These are phyloP conservation scores for Bipolaris zeicola DNA, from an alignment of 2,329 filamentous ascomycete genomes.

Conservation along the genomic window DNA sequence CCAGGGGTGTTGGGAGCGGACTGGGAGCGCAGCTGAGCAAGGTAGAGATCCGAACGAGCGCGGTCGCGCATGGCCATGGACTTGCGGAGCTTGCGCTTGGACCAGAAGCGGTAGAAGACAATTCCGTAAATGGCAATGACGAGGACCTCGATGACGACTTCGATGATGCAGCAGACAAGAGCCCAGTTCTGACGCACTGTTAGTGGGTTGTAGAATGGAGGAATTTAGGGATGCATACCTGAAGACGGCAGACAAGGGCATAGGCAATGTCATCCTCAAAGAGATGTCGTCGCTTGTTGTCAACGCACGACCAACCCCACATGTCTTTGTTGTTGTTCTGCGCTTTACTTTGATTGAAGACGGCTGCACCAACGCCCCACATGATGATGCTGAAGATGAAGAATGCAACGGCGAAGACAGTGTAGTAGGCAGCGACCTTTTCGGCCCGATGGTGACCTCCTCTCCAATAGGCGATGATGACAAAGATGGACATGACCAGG, in stretches of 20 bases:
- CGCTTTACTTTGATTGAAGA: conserved; percentile 79
- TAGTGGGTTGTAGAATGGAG: conserved; percentile 12
- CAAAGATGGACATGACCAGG: conserved; percentile 74
- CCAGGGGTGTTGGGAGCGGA: conserved; percentile 95
- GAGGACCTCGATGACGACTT: conserved; percentile 89
- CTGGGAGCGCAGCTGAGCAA: conserved; percentile 70
- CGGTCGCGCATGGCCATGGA: conserved; percentile 96
- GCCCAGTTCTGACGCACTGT: conserved; percentile 77
- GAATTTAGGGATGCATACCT: conserved; percentile 57
- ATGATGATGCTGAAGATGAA: conserved; percentile 92
- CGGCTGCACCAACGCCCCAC: conserved; percentile 84
- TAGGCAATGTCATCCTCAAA: conserved; percentile 86
- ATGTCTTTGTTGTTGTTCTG: conserved; percentile 81
- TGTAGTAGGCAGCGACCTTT: conserved; percentile 95
- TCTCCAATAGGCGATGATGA: conserved; percentile 85
- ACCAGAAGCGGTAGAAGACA: conserved; percentile 97
- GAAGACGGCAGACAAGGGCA: conserved; percentile 85
- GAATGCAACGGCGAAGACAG: conserved; percentile 88
- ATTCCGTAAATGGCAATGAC: conserved; percentile 91
- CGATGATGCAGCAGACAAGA: conserved; percentile 95
- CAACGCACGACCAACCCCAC: conserved; percentile 97
- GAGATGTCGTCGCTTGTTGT: conserved; percentile 79
- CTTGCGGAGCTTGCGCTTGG: conserved; percentile 92
- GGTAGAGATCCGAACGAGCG: conserved; percentile 92
- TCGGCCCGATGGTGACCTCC: conserved; percentile 88